A percentile compares a stretch with the other conserved stretches of the same genome.
phyloP scores from a whole-genome alignment of 78 protist species.

The Pigoraptor vietnamica region DNA sequence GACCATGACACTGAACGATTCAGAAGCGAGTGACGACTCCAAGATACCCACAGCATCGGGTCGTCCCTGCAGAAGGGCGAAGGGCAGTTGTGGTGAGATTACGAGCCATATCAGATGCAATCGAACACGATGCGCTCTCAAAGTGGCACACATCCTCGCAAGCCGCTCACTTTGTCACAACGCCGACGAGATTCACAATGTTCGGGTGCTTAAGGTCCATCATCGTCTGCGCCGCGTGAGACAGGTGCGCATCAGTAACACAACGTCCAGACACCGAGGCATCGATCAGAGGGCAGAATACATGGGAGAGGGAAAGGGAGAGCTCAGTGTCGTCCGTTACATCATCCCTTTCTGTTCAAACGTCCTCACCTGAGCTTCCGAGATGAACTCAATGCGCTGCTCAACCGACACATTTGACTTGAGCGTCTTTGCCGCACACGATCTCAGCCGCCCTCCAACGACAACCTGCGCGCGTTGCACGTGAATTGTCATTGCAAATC shows the following conservation, averaged over 20 bases:
- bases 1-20: background rate
- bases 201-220: background rate
- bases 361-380: background rate
- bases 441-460: background rate
- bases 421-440: background rate
- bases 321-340: too few relatives aligned
- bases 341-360: too few relatives aligned
- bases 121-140: too few relatives aligned
- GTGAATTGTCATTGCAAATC: background rate
- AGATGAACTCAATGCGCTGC: background rate
- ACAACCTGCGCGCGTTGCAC: background rate
- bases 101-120: too few relatives aligned
- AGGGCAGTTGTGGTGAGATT: too few relatives aligned
- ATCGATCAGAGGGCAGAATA: too few relatives aligned
- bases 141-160: too few relatives aligned
- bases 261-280: too few relatives aligned
- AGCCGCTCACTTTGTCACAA: too few relatives aligned
- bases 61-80: background rate
- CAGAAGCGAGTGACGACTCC: background rate
- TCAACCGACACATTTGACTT: background rate
- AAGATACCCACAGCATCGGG: background rate
- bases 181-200: background rate
- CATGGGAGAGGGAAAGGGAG: too few relatives aligned
- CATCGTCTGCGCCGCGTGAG: background rate
- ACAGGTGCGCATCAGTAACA: background rate